These are phyloP conservation scores for Paecilomyces sp. DNA, from an alignment of 2,329 filamentous ascomycete species.

Conservation along the genomic window DNA sequence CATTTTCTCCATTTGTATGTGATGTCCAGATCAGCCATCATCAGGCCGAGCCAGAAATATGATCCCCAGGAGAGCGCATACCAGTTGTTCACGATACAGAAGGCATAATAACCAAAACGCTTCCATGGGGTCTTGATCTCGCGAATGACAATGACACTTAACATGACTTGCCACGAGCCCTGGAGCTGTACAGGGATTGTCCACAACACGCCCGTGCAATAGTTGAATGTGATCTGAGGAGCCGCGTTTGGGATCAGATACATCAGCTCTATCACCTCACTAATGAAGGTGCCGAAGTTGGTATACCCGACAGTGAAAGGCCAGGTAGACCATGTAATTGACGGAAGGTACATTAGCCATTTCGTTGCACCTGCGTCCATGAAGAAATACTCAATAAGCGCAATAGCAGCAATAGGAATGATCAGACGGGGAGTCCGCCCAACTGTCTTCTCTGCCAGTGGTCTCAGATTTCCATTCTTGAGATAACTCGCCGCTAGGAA, in stretches of 20 bases:
- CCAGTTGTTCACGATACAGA: slow-evolving; percentile 40
- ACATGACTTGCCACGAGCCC: slow-evolving; percentile 38
- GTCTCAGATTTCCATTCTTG: slow-evolving; percentile 33
- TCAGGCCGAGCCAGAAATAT: slow-evolving; percentile 39
- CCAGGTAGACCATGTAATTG: slow-evolving; percentile 43
- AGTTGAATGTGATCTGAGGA: slow-evolving; percentile 42
- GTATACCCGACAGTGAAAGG: slow-evolving; percentile 35
- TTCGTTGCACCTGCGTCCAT: slow-evolving; percentile 37
- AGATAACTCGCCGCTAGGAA: slow-evolving; percentile 39
- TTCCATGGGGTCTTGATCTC: slow-evolving; percentile 42
- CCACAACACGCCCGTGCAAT: slow-evolving; percentile 45
- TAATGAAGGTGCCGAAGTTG: slow-evolving; percentile 38
- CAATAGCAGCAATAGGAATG: slow-evolving; percentile 39
- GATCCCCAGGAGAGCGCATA: slow-evolving; percentile 41
- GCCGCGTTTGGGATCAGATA: slow-evolving; percentile 44
- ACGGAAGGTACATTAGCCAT: slow-evolving; percentile 39
- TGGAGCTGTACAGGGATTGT: slow-evolving; percentile 45
- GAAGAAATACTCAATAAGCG: slow-evolving; percentile 41
- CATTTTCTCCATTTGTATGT: slow-evolving; percentile 38
- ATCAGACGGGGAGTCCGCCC: slow-evolving; percentile 39
- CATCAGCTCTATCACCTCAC: slow-evolving; percentile 37
- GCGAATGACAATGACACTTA: slow-evolving; percentile 36
- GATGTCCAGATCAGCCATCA: slow-evolving; percentile 41
- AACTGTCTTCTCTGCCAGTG: slow-evolving; percentile 39
- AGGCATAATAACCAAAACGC: slow-evolving; percentile 37